phyloP scores from a whole-genome alignment of 2,329 filamentous ascomycete genomes.

The Cercospora canescens region DNA sequence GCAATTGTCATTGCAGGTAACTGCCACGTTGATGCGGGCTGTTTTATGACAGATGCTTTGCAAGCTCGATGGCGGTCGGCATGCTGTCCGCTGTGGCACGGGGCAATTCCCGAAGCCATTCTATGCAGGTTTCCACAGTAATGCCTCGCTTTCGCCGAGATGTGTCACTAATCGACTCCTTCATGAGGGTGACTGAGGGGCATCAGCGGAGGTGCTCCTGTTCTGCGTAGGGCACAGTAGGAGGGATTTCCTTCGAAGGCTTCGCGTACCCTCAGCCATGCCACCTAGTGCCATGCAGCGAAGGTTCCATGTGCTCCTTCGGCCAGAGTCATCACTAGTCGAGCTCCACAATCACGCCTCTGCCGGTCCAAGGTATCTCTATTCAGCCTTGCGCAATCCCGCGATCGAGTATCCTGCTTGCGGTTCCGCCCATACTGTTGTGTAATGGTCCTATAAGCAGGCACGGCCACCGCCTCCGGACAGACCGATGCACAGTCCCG shows the following conservation, averaged over 20 bases:
- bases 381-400: not conserved
- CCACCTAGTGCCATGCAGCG: not conserved
- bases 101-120: not conserved
- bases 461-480: not conserved
- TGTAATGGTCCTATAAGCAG: not conserved
- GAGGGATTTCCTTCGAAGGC: not conserved
- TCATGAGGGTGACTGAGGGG: not conserved
- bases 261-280: not conserved
- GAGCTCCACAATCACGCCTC: not conserved
- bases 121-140: not conserved
- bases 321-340: not conserved
- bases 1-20: not conserved
- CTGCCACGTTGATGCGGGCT: conserved; percentile 1
- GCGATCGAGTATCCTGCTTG: not conserved
- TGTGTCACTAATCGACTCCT: not conserved
- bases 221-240: not conserved
- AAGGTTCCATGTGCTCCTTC: not conserved
- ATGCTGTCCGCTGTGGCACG: not conserved
- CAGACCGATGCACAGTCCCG: not conserved
- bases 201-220: too few relatives aligned
- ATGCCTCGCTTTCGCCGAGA: not conserved
- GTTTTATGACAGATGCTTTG: not conserved
- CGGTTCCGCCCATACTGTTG: not conserved
- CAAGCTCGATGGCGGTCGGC: not conserved
- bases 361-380: not conserved